Evolutionary conservation across 768 basidiomycete genomes (phyloP).

Genomic region (Tylopilus balloui): DNA sequence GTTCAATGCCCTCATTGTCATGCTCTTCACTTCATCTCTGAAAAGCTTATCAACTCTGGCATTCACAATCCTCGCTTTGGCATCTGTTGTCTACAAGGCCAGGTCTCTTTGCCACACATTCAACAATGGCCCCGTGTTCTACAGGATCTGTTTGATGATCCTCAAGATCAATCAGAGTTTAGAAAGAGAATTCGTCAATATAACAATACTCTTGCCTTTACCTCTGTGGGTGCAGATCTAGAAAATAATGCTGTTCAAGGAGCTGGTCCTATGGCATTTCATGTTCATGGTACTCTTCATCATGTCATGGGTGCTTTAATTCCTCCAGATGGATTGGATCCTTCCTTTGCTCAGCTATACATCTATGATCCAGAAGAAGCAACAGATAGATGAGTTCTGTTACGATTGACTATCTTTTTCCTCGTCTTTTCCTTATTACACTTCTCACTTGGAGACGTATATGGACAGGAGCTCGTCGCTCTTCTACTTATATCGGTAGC

Average conservation of each 20-base stretch:
- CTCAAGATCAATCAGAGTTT: constrained; percentile 16
- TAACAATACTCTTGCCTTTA: constrained; percentile 25
- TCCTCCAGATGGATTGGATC: constrained; percentile 15
- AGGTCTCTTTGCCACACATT: constrained; percentile 21
- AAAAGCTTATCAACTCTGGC: constrained; percentile 5
- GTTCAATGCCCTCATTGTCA: constrained; percentile 14
- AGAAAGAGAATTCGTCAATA: constrained; percentile 37
- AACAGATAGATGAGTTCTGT: constrained; percentile 22
- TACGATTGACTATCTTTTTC: no score
- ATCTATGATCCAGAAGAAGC: constrained; percentile 38
- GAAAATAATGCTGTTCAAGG: constrained; percentile 1
- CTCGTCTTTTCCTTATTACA: no score
- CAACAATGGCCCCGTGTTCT: constrained; percentile 14
- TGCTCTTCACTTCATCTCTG: constrained; percentile 15
- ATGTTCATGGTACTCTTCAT: constrained; percentile 34
- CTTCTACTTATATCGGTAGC: no score
- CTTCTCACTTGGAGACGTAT: no score
- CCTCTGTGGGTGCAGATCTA: constrained; percentile 1
- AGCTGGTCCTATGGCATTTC: constrained; percentile 16
- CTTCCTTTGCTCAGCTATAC: constrained; percentile 40
- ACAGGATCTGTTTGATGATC: constrained; percentile 14
- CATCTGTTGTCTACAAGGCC: constrained; percentile 27
- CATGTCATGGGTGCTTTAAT: constrained; percentile 34
- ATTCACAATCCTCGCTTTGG: constrained; percentile 16
- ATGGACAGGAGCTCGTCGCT: no score